These are phyloP conservation scores for Yamadazyma atmosphaerica DNA, from an alignment of 1,139 yeast genomes.

Conservation along the genomic window DNA sequence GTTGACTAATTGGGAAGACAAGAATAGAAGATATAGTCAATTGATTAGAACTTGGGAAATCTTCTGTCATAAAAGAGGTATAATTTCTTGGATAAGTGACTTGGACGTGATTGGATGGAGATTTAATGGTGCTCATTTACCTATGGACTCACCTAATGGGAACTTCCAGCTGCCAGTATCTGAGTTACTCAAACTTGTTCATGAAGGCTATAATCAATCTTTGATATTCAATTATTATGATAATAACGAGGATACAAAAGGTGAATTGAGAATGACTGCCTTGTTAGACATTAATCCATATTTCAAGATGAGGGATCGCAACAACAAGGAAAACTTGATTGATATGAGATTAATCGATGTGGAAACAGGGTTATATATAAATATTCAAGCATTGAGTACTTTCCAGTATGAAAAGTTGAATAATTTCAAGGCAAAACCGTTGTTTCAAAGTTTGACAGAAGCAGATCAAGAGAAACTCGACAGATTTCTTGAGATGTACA, in stretches of 20 bases:
- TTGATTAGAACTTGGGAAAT: constrained; percentile 33
- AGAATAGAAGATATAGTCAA: constrained; percentile 26
- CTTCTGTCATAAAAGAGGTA: constrained; percentile 25
- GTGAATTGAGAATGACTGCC: constrained; percentile 18
- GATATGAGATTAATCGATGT: constrained; percentile 82
- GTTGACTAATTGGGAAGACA: constrained; percentile 22
- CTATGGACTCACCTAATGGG: constrained; percentile 49
- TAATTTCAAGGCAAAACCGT: constrained; percentile 12
- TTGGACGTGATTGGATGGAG: constrained; percentile 53
- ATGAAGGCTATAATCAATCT: constrained; percentile 39
- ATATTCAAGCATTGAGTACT: constrained; percentile 52
- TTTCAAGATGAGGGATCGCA: constrained; percentile 33
- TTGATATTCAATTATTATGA: constrained; percentile 32
- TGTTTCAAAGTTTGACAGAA: constrained; percentile 16
- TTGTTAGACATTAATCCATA: constrained; percentile 42
- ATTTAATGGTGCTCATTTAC: constrained; percentile 53
- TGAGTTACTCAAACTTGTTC: constrained; percentile 40
- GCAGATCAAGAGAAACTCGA: constrained; percentile 11
- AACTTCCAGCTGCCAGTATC: constrained; percentile 53
- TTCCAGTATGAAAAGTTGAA: constrained; percentile 16
- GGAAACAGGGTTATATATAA: constrained; percentile 73
- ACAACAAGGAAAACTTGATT: constrained; percentile 56
- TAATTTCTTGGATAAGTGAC: constrained; percentile 49
- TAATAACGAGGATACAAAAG: constrained; percentile 21
- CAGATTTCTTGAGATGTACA: constrained; percentile 10